Percentiles rank a stretch among this genome's conserved stretches.
phyloP scores from a whole-genome alignment of 1,284 basidiomycete species.

The Dichomitus squalens region DNA sequence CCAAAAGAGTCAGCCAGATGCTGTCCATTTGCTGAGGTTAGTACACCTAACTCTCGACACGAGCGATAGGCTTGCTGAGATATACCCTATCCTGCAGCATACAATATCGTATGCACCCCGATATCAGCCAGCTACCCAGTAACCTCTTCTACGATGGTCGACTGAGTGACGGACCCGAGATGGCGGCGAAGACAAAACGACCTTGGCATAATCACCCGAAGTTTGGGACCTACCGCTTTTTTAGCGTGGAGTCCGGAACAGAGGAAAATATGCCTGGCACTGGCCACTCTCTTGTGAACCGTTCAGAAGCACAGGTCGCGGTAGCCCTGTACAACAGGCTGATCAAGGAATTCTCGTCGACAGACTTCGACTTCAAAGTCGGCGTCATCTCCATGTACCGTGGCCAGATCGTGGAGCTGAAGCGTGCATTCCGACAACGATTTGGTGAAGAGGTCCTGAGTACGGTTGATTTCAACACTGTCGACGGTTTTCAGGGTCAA shows the following conservation, averaged over 20 bases:
- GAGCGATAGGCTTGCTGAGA: conserved; percentile 1
- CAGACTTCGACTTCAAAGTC: conserved; percentile 78
- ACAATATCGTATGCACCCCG: conserved; percentile 99
- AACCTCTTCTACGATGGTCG: conserved; percentile 85
- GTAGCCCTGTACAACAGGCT: conserved; percentile 82
- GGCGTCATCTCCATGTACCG: conserved; percentile 97
- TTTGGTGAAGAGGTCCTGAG: conserved; percentile 78
- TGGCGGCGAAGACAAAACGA: conserved; percentile 82
- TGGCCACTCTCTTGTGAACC: conserved; percentile 79
- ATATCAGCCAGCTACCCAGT: conserved; percentile 91
- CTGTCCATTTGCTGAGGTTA: conserved; percentile 90
- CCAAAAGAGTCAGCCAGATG: conserved; percentile 75
- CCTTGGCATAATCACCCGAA: conserved; percentile 85
- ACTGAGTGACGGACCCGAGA: conserved; percentile 86
- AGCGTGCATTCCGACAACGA: conserved; percentile 66
- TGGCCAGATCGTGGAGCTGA: conserved; percentile 85
- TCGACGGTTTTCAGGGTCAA: conserved; percentile 98
- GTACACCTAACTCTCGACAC: conserved; percentile 17
- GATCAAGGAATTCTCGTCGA: conserved; percentile 60
- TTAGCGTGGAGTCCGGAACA: conserved; percentile 68
- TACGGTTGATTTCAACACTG: conserved; percentile 94
- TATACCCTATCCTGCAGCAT: conserved; percentile 57
- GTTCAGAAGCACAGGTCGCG: conserved; percentile 77
- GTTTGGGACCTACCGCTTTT: conserved; percentile 91
- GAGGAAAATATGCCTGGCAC: conserved; percentile 50